Base-by-base conservation (phyloP, 2,329 filamentous ascomycete genomes). In the Aspergillus luchuensis region DNA sequence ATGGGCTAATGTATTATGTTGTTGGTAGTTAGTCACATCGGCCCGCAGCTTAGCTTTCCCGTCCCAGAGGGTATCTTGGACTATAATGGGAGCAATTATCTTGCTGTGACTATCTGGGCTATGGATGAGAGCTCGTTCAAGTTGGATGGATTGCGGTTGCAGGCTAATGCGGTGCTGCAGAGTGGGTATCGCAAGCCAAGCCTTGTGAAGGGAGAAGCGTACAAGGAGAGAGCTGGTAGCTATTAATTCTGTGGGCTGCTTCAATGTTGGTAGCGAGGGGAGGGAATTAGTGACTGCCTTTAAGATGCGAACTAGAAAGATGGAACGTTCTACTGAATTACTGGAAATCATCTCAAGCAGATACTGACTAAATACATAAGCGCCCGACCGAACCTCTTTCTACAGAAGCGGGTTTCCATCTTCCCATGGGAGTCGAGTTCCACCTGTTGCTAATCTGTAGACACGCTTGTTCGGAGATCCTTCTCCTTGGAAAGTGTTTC, bases 1-100 rank as follows among this genome's bases (percentile, higher is more conserved):
- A 10, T 30, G 8, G 0, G 28, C 28, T 30, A 30, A 30, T 11
- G 28, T 1, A 0, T 11, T 11, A 5, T 30, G 8, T 30, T 30
- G 8, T 10, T 30, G 8, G 8, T 55, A 70, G 77, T 84, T 5
- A 78, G 78, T 57, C 81, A 84, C 57, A 74, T 85, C 4, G 82
- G 82, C 0, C 82, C 82, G 17, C 82, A 84, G 68, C 77, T 77
- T 1, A 70, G 68, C 17, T 84, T 80, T 68, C 82, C 82, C 0
- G 80, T 84, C 2, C 81, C 83, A 0, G 76, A 83, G 68, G 82
- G 82, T 1, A 82, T 85, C 25, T 72, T 82, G 63, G 74, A 84
- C 56, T 81, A 84, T 64, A 70, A 75, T 8, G 82, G 82, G 15
- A 49, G 21, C 3, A 49, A 49, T 7, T 49, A 30, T 5, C 45